phyloP scores from a whole-genome alignment of 768 basidiomycete species.

The Serendipita sp. region DNA sequence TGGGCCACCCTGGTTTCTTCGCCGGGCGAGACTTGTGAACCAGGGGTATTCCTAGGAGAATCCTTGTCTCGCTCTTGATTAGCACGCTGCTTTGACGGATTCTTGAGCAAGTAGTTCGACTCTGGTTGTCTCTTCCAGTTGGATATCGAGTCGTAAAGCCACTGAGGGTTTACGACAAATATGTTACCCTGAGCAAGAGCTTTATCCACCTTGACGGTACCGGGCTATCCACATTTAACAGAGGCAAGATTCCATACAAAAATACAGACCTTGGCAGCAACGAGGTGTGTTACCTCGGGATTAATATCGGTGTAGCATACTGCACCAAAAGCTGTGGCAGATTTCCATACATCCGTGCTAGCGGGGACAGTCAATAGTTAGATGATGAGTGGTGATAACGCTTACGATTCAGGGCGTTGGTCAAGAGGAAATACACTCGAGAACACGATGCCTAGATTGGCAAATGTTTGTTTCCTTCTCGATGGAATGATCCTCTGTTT shows the following conservation, averaged over 20 bases:
- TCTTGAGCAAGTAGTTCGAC: conserved; percentile 32
- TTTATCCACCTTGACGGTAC: conserved; percentile 80
- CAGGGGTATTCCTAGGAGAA: conserved; percentile 3
- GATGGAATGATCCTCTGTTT: conserved; percentile 67
- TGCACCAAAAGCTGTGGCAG: conserved; percentile 81
- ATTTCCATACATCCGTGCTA: conserved; percentile 48
- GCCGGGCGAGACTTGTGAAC: not conserved
- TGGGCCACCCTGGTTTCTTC: not conserved
- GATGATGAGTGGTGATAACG: not conserved
- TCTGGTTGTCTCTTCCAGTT: conserved; percentile 77
- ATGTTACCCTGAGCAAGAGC: conserved; percentile 62
- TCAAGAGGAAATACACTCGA: conserved; percentile 93
- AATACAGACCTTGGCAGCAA: conserved; percentile 60
- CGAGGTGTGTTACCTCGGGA: conserved; percentile 65
- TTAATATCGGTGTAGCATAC: conserved; percentile 55
- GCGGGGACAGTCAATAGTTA: not conserved
- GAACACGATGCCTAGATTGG: conserved; percentile 70
- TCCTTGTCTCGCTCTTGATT: not conserved
- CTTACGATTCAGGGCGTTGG: conserved; percentile 47
- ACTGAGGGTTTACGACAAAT: conserved; percentile 72
- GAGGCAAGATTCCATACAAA: conserved; percentile 9
- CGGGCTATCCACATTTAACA: conserved; percentile 33
- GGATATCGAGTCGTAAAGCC: conserved; percentile 84
- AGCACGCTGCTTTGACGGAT: not conserved
- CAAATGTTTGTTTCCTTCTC: conserved; percentile 60